Evolutionary conservation across 805 yeast species (phyloP).

Genomic region (Candida insectalens): DNA sequence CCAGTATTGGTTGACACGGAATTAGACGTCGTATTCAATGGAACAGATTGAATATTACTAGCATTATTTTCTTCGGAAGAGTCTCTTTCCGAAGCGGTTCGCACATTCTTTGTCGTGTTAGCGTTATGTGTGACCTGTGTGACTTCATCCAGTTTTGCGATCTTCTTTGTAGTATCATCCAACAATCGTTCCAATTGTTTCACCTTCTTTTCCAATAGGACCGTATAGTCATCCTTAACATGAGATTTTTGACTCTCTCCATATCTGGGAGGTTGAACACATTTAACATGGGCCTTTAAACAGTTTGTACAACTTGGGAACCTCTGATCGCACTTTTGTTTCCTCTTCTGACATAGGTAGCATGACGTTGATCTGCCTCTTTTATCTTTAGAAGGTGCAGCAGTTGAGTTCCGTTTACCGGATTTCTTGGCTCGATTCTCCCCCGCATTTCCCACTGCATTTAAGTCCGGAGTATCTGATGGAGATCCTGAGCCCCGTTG

Average conservation of each 20-base stretch:
- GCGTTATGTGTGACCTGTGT: background rate
- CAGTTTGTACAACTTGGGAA: slow-evolving; percentile 59
- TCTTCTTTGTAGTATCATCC: slow-evolving; percentile 16
- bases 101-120: background rate
- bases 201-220: slow-evolving; percentile 45
- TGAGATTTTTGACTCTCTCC: slow-evolving; percentile 28
- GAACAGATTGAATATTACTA: too few relatives aligned
- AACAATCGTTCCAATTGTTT: slow-evolving; percentile 39
- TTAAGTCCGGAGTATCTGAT: too few relatives aligned
- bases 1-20: background rate
- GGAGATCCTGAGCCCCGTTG: too few relatives aligned
- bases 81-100: slow-evolving; percentile 3
- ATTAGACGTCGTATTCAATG: too few relatives aligned
- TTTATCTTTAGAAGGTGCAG: too few relatives aligned
- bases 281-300: slow-evolving; percentile 49
- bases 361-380: slow-evolving; percentile 51
- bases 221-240: slow-evolving; percentile 47
- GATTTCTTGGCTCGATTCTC: too few relatives aligned
- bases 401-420: too few relatives aligned
- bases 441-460: too few relatives aligned
- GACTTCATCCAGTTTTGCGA: slow-evolving; percentile 1
- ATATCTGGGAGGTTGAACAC: slow-evolving; percentile 57
- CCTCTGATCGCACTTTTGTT: slow-evolving; percentile 58
- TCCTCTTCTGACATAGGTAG: slow-evolving; percentile 44
- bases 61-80: slow-evolving; percentile 1